These are phyloP conservation scores for Iris pallida DNA, from an alignment of 116 monocot species.

Conservation along the genomic window DNA sequence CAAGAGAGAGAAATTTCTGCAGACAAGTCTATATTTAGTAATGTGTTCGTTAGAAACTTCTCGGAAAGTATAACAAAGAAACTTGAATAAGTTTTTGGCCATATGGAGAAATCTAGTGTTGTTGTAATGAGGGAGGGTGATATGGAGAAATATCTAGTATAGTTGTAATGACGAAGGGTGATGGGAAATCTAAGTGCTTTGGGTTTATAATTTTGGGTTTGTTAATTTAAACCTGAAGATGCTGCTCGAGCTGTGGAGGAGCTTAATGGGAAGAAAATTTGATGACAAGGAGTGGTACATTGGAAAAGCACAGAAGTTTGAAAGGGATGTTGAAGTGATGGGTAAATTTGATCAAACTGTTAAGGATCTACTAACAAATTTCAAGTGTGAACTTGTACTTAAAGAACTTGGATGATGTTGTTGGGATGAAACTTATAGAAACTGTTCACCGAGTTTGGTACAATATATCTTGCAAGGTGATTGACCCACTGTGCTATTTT, in stretches of 20 bases:
- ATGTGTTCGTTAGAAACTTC: conserved; percentile 94
- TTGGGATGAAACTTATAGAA: conserved; percentile 85
- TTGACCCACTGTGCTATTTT: neutral
- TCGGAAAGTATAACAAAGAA: conserved; percentile 68
- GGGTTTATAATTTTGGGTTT: conserved; percentile 95
- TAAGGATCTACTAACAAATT: conserved; percentile 60
- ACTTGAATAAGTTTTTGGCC: conserved; percentile 58
- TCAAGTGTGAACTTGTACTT: conserved; percentile 67
- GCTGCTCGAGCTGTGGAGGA: conserved; percentile 69
- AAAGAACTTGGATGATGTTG: conserved; percentile 85
- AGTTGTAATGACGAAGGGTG: conserved; percentile 73
- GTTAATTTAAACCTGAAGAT: conserved; percentile 72
- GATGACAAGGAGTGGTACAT: conserved; percentile 96
- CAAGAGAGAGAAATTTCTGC: conserved; percentile 72
- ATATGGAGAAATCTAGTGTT: conserved; percentile 71
- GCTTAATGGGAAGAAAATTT: conserved; percentile 83
- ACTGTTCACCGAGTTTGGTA: conserved; percentile 68
- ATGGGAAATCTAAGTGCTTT: conserved; percentile 92
- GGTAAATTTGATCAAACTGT: conserved; percentile 61
- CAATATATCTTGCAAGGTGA: conserved; percentile 85
- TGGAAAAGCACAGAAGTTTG: conserved; percentile 87
- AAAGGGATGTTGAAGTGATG: conserved; percentile 79
- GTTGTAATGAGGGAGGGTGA: conserved; percentile 74
- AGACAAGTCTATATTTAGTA: conserved; percentile 54
- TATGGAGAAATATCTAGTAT: conserved; percentile 74